These are phyloP conservation scores for Xerocomus minutiporus DNA, from an alignment of 1,284 basidiomycete genomes.

Conservation along the genomic window DNA sequence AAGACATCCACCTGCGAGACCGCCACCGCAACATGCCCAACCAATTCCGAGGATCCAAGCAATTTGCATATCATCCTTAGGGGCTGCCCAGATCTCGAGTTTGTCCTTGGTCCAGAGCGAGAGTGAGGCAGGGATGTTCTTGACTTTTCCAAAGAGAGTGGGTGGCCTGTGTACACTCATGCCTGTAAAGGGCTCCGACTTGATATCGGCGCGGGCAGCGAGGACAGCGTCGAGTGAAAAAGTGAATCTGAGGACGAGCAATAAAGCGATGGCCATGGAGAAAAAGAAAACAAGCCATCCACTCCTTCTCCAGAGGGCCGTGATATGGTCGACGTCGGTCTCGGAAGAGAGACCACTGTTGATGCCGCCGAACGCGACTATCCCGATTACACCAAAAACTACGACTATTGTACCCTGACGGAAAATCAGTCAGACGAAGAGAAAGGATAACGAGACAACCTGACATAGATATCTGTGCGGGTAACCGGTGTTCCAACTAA, in stretches of 20 bases:
- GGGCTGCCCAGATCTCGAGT: conserved; percentile 72
- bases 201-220: conserved; percentile 59
- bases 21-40: conserved; percentile 88
- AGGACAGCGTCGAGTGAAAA: conserved; percentile 66
- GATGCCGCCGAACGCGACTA: conserved; percentile 81
- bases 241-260: conserved; percentile 60
- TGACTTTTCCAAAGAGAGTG: conserved; percentile 31
- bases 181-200: conserved; percentile 49
- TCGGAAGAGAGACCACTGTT: conserved; percentile 69
- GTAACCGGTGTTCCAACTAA: conserved; percentile 81
- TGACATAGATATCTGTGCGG: conserved; percentile 71
- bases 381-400: conserved; percentile 77
- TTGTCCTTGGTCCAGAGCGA: conserved; percentile 55
- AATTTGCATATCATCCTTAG: conserved; percentile 77
- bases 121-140: conserved; percentile 40
- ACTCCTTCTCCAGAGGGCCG: conserved; percentile 74
- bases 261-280: conserved; percentile 66
- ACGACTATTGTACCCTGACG: conserved; percentile 74
- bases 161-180: conserved; percentile 33
- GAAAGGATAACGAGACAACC: neutral
- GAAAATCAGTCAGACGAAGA: conserved; percentile 3
- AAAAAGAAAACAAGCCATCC: conserved; percentile 90
- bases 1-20: conserved; percentile 81
- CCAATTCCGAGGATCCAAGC: conserved; percentile 88
- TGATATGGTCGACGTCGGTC: conserved; percentile 69